Percentiles rank a stretch among this genome's conserved stretches.
phyloP scores from a whole-genome alignment of 1,284 basidiomycete species.

The Moniliophthora roreri region DNA sequence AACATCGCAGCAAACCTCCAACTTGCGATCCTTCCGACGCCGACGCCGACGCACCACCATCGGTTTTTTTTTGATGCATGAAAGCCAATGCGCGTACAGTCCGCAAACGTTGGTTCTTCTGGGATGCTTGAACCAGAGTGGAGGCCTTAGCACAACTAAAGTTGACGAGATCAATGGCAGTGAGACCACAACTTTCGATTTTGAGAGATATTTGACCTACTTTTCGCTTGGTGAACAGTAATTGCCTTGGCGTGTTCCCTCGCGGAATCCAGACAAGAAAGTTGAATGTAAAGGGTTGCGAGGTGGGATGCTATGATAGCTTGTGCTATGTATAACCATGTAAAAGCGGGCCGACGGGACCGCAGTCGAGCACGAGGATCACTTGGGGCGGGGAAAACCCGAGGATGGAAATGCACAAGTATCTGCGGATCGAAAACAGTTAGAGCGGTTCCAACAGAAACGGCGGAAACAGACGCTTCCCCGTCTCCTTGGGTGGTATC shows the following conservation, averaged over 20 bases:
- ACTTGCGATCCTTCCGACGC: too few species aligned
- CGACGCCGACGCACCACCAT: too few species aligned
- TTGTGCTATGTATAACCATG: constrained; percentile 91
- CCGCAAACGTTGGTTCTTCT: too few species aligned
- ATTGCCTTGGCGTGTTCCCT: constrained; percentile 86
- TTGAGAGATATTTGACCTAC: constrained; percentile 59
- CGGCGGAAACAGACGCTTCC: constrained; percentile 56
- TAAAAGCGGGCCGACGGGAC: constrained; percentile 69
- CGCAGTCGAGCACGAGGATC: constrained; percentile 84
- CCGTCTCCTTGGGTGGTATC: constrained; percentile 80
- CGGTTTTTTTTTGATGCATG: too few species aligned
- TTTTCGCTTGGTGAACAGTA: constrained; percentile 58
- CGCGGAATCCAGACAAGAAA: constrained; percentile 84
- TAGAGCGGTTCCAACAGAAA: constrained; percentile 2
- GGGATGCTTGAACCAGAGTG: too few species aligned
- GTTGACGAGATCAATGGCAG: constrained; percentile 69
- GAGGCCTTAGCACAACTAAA: constrained; percentile 89
- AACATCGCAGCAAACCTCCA: too few species aligned
- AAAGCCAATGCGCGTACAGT: too few species aligned
- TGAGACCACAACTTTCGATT: constrained; percentile 58
- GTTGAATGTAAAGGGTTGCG: constrained; percentile 85
- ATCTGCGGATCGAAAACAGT: constrained; percentile 54
- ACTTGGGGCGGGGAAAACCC: constrained; percentile 72
- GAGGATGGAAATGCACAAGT: constrained; percentile 83
- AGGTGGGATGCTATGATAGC: constrained; percentile 82